A percentile compares a stretch with the other conserved stretches of the same genome.
phyloP scores from a whole-genome alignment of 129 eudicot species.

The Dittrichia graveolens region DNA sequence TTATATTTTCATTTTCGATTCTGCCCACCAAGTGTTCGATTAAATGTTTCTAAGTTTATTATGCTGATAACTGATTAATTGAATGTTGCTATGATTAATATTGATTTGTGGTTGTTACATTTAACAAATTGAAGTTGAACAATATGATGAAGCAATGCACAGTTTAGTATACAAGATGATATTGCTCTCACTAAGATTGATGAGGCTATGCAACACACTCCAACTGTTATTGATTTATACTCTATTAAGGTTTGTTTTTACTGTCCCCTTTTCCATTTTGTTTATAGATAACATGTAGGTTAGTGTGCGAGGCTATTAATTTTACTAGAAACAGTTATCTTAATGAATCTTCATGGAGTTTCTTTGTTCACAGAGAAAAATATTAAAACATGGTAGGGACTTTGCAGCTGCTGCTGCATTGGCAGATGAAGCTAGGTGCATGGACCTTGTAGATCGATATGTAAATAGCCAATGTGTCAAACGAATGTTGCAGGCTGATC shows the following conservation, averaged over 20 bases:
- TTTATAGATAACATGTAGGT: neutral
- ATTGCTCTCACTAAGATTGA: slow-evolving; percentile 78
- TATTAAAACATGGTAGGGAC: slow-evolving; percentile 93
- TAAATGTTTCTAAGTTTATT: too few species aligned
- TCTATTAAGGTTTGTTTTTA: slow-evolving; percentile 60
- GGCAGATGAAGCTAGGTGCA: slow-evolving; percentile 99
- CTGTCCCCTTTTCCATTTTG: neutral
- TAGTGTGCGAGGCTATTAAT: neutral
- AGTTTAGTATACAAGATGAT: slow-evolving; percentile 17
- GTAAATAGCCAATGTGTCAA: slow-evolving; percentile 93
- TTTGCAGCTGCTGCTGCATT: slow-evolving; percentile 87
- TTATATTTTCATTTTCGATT: too few species aligned
- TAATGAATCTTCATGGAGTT: neutral
- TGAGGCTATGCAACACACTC: slow-evolving; percentile 91
- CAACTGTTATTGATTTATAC: slow-evolving; percentile 92
- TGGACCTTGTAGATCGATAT: slow-evolving; percentile 99
- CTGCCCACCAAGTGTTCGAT: too few species aligned
- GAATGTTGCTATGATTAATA: too few species aligned
- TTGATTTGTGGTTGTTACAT: too few species aligned
- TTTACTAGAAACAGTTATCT: neutral
- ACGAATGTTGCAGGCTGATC: slow-evolving; percentile 98
- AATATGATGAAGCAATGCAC: too few species aligned
- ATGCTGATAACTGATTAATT: too few species aligned
- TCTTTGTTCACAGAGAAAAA: slow-evolving; percentile 61
- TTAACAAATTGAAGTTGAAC: too few species aligned